Evolutionary conservation across 768 basidiomycete species (phyloP).

Genomic region (Naematelia aurantialba): DNA sequence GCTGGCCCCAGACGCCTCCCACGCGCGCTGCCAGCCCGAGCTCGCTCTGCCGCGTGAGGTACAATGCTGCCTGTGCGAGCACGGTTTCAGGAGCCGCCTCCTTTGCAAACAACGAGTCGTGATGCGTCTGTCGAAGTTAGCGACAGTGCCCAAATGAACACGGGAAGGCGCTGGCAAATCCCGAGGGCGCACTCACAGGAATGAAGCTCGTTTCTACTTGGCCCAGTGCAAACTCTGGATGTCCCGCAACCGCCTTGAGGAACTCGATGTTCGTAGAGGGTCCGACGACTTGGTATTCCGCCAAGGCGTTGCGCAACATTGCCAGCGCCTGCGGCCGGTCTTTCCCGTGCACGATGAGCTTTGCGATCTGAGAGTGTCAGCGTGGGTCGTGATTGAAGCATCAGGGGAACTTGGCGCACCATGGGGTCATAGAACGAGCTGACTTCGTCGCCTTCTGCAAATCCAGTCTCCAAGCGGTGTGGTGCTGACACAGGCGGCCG

Average conservation of each 20-base stretch:
- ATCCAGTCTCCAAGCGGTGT: slow-evolving; percentile 86
- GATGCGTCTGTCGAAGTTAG: slow-evolving; percentile 85
- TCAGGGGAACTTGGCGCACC: slow-evolving; percentile 17
- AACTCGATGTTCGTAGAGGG: slow-evolving; percentile 91
- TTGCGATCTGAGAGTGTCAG: slow-evolving; percentile 28
- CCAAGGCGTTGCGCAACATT: slow-evolving; percentile 71
- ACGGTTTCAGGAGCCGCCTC: slow-evolving; percentile 61
- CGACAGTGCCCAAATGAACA: no score
- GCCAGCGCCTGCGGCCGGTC: slow-evolving; percentile 80
- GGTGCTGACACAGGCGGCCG: slow-evolving; percentile 73
- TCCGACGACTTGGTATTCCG: slow-evolving; percentile 85
- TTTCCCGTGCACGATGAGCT: slow-evolving; percentile 76
- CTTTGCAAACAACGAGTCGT: slow-evolving; percentile 72
- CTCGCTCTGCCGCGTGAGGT: slow-evolving; percentile 62
- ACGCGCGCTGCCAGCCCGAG: slow-evolving; percentile 45
- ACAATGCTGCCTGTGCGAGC: slow-evolving; percentile 76
- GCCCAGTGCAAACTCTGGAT: slow-evolving; percentile 68
- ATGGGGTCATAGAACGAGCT: slow-evolving; percentile 47
- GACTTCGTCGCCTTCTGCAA: slow-evolving; percentile 57
- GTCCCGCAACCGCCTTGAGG: slow-evolving; percentile 69
- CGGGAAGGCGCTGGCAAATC: no score
- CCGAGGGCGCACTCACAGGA: slow-evolving; percentile 64
- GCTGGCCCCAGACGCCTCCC: slow-evolving; percentile 62
- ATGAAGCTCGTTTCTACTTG: slow-evolving; percentile 94
- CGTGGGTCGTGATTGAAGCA: no score